Conservation (phyloP, 306 rosid genomes). For the Pyrus betulifolia region DNA sequence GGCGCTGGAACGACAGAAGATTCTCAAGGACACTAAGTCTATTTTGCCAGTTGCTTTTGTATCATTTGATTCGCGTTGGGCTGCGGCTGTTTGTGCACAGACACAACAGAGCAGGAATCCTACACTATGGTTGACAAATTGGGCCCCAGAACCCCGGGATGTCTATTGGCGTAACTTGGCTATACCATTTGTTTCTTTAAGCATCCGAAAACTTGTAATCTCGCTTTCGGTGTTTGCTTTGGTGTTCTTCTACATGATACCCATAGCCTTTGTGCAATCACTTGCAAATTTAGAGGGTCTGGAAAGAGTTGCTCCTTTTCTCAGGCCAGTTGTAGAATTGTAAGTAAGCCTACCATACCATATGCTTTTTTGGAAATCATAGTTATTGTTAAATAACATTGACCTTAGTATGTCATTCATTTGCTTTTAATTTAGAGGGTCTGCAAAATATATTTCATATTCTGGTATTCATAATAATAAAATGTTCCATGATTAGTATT, state of each 20-base stretch:
- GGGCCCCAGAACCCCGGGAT: slow-evolving; percentile 98
- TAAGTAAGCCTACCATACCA: slow-evolving; percentile 36
- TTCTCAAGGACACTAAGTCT: slow-evolving; percentile 73
- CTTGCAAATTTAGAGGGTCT: slow-evolving; percentile 99
- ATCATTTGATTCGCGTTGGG: slow-evolving; percentile 87
- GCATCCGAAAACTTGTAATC: slow-evolving; percentile 64
- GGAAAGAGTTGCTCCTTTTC: slow-evolving; percentile 96
- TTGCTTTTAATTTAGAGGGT: neutral
- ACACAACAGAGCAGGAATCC: slow-evolving; percentile 94
- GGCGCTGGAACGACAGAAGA: slow-evolving; percentile 63
- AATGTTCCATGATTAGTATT: neutral
- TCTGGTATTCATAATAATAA: neutral
- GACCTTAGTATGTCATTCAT: neutral
- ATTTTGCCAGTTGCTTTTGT: slow-evolving; percentile 85
- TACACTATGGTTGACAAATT: slow-evolving; percentile 78
- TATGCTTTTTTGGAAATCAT: neutral
- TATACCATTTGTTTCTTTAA: slow-evolving; percentile 85
- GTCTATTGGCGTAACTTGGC: slow-evolving; percentile 86
- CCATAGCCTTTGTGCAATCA: slow-evolving; percentile 95
- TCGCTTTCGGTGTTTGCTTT: slow-evolving; percentile 65
- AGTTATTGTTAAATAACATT: neutral
- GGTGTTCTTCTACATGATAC: slow-evolving; percentile 97
- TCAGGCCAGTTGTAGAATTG: slow-evolving; percentile 85
- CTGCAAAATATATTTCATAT: too few relatives aligned
- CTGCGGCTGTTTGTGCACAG: slow-evolving; percentile 96